Conservation (phyloP, 1,284 basidiomycete genomes). For the Ganoderma meredithae region DNA sequence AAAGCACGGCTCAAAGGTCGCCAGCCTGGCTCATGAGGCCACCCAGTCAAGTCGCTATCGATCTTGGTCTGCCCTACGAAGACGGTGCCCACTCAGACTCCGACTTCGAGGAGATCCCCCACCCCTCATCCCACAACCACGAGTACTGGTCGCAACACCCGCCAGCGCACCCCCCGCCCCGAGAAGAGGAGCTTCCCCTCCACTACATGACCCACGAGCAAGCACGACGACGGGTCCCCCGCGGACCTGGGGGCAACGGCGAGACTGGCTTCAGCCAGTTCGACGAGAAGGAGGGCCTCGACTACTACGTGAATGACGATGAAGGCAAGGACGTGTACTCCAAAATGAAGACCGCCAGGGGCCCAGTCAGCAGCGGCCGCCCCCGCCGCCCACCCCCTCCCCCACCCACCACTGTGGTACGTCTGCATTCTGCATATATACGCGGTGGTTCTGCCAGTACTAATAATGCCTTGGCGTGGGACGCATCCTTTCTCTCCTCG, state of each 20-base stretch:
- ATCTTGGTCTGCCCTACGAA: conserved; percentile 65
- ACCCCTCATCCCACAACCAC: conserved; percentile 53
- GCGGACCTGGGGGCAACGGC: conserved; percentile 47
- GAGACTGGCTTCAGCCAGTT: conserved; percentile 45
- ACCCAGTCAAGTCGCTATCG: conserved; percentile 65
- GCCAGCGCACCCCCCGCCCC: conserved; percentile 35
- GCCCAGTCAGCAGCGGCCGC: conserved; percentile 65
- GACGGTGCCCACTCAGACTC: conserved; percentile 52
- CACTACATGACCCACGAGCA: conserved; percentile 79
- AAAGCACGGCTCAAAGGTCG: conserved; percentile 18
- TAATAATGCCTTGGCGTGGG: conserved; percentile 2
- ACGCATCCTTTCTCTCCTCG: too few species aligned
- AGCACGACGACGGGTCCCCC: conserved; percentile 63
- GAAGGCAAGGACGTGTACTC: conserved; percentile 79
- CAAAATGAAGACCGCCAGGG: conserved; percentile 60
- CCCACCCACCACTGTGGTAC: conserved; percentile 75
- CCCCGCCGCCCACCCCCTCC: conserved; percentile 64
- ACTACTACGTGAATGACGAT: conserved; percentile 57
- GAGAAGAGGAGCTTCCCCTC: conserved; percentile 67
- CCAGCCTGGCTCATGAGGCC: conserved; percentile 59
- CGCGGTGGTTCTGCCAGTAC: not conserved
- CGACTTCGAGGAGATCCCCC: conserved; percentile 75
- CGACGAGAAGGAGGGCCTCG: conserved; percentile 46
- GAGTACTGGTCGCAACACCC: conserved; percentile 43
- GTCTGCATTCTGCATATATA: conserved; percentile 37